These are phyloP conservation scores for Diaporthe humulicola DNA, from an alignment of 2,329 filamentous ascomycete species.

Conservation along the genomic window DNA sequence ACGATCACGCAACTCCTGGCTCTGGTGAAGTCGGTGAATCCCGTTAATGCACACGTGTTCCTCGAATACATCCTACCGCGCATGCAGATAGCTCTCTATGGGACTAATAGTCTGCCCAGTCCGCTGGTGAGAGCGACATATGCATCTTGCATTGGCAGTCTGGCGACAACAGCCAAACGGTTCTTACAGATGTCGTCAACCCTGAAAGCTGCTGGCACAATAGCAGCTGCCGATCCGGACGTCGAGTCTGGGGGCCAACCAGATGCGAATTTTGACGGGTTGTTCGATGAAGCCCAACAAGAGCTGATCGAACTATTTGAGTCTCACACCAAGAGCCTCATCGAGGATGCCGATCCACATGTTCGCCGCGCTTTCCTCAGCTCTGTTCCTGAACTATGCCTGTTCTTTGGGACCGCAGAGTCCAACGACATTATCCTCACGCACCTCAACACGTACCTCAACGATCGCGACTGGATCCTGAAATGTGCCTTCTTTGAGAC, in stretches of 20 bases:
- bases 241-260: constrained; percentile 78
- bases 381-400: constrained; percentile 91
- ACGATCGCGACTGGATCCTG: constrained; percentile 95
- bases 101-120: constrained; percentile 66
- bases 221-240: constrained; percentile 83
- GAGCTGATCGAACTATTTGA: constrained; percentile 90
- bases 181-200: constrained; percentile 95
- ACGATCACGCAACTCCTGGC: constrained; percentile 90
- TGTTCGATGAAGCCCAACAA: constrained; percentile 88
- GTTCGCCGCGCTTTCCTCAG: constrained; percentile 92
- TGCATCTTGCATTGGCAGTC: constrained; percentile 89
- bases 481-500: constrained; percentile 98
- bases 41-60: constrained; percentile 78
- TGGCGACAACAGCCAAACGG: constrained; percentile 85
- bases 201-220: constrained; percentile 83
- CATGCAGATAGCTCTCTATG: constrained; percentile 67
- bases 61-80: constrained; percentile 77
- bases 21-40: constrained; percentile 88
- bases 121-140: constrained; percentile 89
- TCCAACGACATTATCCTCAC: constrained; percentile 97
- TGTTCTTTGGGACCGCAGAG: constrained; percentile 93
- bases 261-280: constrained; percentile 80
- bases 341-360: constrained; percentile 87
- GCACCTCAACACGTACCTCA: constrained; percentile 96
- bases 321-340: constrained; percentile 86